Evolutionary conservation across 148 eudicot genomes (phyloP).

Genomic region (Salicornia ramosissima): DNA sequence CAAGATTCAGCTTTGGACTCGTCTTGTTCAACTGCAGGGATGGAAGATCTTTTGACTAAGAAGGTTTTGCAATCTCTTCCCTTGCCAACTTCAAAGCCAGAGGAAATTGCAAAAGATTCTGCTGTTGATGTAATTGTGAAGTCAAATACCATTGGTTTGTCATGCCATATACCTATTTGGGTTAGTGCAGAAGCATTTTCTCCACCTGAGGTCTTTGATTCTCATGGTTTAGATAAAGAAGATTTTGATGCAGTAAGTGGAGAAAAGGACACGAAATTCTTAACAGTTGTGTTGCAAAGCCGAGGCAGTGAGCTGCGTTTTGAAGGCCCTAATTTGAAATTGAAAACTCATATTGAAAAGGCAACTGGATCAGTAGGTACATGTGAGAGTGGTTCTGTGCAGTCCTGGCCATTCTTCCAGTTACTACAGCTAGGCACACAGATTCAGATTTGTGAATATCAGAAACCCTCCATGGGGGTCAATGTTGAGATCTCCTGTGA

Average conservation of each 20-base stretch:
- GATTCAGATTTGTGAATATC: slow-evolving; percentile 35
- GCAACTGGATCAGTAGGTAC: slow-evolving; percentile 47
- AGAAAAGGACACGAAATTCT: slow-evolving; percentile 39
- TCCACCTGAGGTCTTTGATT: slow-evolving; percentile 26
- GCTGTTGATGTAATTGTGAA: slow-evolving; percentile 30
- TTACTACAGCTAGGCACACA: slow-evolving; percentile 45
- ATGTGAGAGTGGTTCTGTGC: slow-evolving; percentile 31
- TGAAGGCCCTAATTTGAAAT: slow-evolving; percentile 32
- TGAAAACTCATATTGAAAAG: slow-evolving; percentile 44
- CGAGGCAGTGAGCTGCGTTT: slow-evolving; percentile 41
- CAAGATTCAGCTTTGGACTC: slow-evolving; percentile 17
- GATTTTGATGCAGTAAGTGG: slow-evolving; percentile 19
- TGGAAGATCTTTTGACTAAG: slow-evolving; percentile 25
- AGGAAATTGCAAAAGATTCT: slow-evolving; percentile 24
- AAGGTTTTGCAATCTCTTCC: slow-evolving; percentile 21
- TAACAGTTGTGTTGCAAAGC: slow-evolving; percentile 47
- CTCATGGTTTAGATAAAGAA: slow-evolving; percentile 24
- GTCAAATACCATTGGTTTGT: slow-evolving; percentile 48
- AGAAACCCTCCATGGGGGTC: slow-evolving; percentile 24
- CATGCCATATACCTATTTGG: slow-evolving; percentile 55
- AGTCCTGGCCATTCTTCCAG: slow-evolving; percentile 73
- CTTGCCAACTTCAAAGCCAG: slow-evolving; percentile 26
- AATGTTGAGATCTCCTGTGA: slow-evolving; percentile 42
- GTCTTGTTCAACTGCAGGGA: slow-evolving; percentile 21
- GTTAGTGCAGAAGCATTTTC: slow-evolving; percentile 35